Conservation (phyloP, 78 protist species). For the Polysphondylium violaceum region DNA sequence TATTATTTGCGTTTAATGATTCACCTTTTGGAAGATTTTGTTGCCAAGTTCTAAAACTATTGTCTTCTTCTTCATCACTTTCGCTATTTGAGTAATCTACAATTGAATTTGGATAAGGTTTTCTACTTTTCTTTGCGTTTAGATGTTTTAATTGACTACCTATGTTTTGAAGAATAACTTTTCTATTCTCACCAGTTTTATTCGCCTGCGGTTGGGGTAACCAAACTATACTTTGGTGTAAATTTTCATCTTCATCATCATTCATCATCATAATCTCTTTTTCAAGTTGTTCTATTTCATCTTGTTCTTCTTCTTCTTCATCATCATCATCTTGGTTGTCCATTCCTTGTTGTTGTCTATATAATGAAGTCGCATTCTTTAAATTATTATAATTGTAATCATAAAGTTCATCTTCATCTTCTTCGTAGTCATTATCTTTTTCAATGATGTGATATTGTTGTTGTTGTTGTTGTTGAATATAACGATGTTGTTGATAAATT, state of each 20-base stretch:
- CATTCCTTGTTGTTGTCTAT: too few species aligned
- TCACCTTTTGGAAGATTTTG: conserved; percentile 42
- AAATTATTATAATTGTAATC: too few species aligned
- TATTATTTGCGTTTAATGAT: too few species aligned
- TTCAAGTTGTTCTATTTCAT: background rate
- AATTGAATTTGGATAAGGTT: conserved; percentile 1
- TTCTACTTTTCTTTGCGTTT: background rate
- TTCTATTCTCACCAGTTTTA: background rate
- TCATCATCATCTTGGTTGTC: too few species aligned
- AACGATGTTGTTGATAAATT: background rate
- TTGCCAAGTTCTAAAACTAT: conserved; percentile 33
- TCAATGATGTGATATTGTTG: background rate
- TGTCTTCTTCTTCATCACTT: conserved; percentile 28
- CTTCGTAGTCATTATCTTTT: background rate
- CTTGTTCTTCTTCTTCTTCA: background rate
- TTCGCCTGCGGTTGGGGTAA: conserved; percentile 12
- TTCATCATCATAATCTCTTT: too few species aligned
- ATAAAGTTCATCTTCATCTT: too few species aligned
- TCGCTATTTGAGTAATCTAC: conserved; percentile 16
- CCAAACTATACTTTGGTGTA: conserved; percentile 14
- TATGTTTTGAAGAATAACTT: background rate
- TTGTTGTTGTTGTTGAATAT: background rate
- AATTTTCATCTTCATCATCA: background rate
- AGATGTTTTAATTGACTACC: background rate
- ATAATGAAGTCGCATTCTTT: too few species aligned